Percentiles rank a stretch among this genome's conserved stretches.
phyloP scores from a whole-genome alignment of 2,329 filamentous ascomycete genomes.

The Stachybotrys echinatus region DNA sequence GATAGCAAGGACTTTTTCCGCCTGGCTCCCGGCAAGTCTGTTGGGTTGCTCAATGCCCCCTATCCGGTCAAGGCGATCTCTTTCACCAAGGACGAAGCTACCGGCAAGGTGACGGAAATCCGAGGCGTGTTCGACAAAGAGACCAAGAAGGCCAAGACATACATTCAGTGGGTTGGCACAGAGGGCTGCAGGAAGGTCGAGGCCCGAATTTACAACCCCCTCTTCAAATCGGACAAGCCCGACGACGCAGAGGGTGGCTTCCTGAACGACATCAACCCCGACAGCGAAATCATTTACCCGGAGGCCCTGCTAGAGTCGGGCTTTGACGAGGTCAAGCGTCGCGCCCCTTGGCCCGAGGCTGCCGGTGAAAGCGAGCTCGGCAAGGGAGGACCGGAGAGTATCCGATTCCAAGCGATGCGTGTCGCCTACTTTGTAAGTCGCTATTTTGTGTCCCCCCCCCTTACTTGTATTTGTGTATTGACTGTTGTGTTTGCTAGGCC shows the following conservation, averaged over 20 bases:
- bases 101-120: conserved; percentile 62
- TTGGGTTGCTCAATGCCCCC: conserved; percentile 68
- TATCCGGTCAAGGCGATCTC: conserved; percentile 66
- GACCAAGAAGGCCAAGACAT: conserved; percentile 69
- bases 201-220: conserved; percentile 70
- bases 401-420: conserved; percentile 87
- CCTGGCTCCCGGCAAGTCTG: conserved; percentile 69
- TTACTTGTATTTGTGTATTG: not conserved
- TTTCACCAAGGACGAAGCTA: conserved; percentile 61
- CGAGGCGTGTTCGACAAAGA: conserved; percentile 62
- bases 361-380: conserved; percentile 62
- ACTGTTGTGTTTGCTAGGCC: conserved; percentile 34
- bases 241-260: conserved; percentile 74
- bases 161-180: conserved; percentile 81
- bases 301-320: conserved; percentile 79
- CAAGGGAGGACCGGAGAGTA: conserved; percentile 62
- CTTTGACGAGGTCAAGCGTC: conserved; percentile 67
- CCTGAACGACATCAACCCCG: conserved; percentile 75
- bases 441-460: not conserved
- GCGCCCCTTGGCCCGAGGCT: conserved; percentile 78
- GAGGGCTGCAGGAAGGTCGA: conserved; percentile 64
- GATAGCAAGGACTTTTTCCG: conserved; percentile 76
- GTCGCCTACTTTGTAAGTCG: conserved; percentile 76
- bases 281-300: conserved; percentile 74
- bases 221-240: conserved; percentile 86